phyloP scores from a whole-genome alignment of 2,329 filamentous ascomycete species.

The Colletotrichum horii region DNA sequence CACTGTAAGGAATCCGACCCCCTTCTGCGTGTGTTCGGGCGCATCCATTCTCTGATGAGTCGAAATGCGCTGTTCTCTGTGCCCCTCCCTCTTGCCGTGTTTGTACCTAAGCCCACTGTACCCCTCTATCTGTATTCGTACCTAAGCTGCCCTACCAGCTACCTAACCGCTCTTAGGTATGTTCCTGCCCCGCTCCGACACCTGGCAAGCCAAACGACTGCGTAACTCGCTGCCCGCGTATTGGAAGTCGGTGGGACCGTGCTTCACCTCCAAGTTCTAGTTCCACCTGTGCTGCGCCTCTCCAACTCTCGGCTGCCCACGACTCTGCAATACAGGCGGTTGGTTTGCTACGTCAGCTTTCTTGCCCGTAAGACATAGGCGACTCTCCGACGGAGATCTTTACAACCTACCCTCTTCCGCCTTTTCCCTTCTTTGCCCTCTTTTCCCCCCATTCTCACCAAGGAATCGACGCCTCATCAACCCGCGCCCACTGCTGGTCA shows the following conservation, averaged over 20 bases:
- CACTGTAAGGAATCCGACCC: neutral
- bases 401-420: slow-evolving; percentile 1
- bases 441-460: neutral
- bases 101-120: neutral
- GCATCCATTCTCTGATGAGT: neutral
- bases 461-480: neutral
- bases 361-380: slow-evolving; percentile 18
- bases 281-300: slow-evolving; percentile 23
- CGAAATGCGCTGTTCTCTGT: neutral
- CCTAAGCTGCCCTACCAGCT: neutral
- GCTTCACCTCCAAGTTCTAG: slow-evolving; percentile 23
- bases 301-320: slow-evolving; percentile 13
- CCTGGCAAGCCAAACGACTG: slow-evolving; percentile 13
- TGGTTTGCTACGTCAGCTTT: slow-evolving; percentile 24
- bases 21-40: neutral
- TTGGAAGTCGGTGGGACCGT: slow-evolving; percentile 16
- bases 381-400: slow-evolving; percentile 15
- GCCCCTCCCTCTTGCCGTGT: neutral
- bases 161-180: neutral
- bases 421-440: neutral
- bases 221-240: slow-evolving; percentile 16
- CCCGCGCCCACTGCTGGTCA: slow-evolving; percentile 21
- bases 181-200: slow-evolving; percentile 20
- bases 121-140: neutral
- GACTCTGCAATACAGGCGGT: slow-evolving; percentile 16